Evolutionary conservation across 768 basidiomycete species (phyloP).

Genomic region (Lentinula guzmanii): DNA sequence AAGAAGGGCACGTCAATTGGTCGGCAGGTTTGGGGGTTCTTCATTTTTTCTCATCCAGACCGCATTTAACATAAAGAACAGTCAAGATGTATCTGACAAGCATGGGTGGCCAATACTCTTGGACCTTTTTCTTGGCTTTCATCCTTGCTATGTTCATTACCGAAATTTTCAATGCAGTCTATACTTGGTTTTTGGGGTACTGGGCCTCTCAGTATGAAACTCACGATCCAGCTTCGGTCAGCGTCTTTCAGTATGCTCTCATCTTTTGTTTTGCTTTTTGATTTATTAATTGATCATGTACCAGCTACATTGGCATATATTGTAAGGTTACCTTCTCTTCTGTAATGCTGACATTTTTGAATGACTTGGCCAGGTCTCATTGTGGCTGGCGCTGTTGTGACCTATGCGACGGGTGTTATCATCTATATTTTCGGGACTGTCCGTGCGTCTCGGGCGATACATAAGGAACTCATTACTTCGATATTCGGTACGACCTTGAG

Average conservation of each 20-base stretch:
- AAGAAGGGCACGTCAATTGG: slow-evolving; percentile 40
- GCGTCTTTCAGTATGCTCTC: slow-evolving; percentile 11
- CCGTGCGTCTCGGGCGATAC: slow-evolving; percentile 35
- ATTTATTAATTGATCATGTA: not conserved
- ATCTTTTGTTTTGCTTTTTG: not conserved
- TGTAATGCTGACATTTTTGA: not conserved
- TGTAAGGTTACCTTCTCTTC: not conserved
- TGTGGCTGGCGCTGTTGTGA: slow-evolving; percentile 17
- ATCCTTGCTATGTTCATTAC: slow-evolving; percentile 8
- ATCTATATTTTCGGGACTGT: slow-evolving; percentile 30
- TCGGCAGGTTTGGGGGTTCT: slow-evolving; percentile 17
- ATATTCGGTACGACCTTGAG: slow-evolving; percentile 40
- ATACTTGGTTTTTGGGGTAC: slow-evolving; percentile 15
- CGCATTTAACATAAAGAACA: not conserved
- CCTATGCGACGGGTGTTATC: slow-evolving; percentile 21
- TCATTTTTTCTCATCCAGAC: not conserved
- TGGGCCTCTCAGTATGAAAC: slow-evolving; percentile 14
- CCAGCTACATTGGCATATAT: slow-evolving; percentile 35
- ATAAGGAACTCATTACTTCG: slow-evolving; percentile 29
- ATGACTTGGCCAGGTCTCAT: slow-evolving; percentile 6
- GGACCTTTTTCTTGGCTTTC: slow-evolving; percentile 11
- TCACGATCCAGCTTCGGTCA: slow-evolving; percentile 8
- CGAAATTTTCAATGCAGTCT: slow-evolving; percentile 8
- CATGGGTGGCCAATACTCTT: slow-evolving; percentile 11
- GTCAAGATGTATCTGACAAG: slow-evolving; percentile 14